Conservation (phyloP, 2,329 filamentous ascomycete species). For the Aureobasidium melanogenum region DNA sequence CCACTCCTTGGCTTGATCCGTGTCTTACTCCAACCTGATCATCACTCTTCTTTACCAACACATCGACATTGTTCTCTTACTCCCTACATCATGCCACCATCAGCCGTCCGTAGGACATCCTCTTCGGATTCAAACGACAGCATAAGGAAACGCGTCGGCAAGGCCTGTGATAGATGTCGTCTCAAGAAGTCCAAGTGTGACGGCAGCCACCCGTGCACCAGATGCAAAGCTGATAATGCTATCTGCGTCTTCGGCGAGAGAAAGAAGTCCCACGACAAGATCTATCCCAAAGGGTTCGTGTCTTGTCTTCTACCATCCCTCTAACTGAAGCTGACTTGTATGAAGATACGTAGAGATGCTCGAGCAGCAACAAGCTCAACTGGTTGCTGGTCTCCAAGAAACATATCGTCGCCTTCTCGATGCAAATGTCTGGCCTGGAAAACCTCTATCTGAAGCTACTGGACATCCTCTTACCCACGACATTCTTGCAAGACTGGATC, state of each 20-base stretch:
- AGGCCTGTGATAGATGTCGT: constrained; percentile 57
- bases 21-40: neutral
- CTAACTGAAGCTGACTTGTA: constrained; percentile 8
- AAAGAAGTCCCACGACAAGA: constrained; percentile 58
- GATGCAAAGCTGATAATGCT: constrained; percentile 55
- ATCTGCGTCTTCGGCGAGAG: constrained; percentile 58
- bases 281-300: constrained; percentile 56
- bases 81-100: constrained; percentile 1
- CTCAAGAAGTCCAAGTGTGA: constrained; percentile 63
- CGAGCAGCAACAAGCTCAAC: constrained; percentile 55
- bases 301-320: neutral
- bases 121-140: constrained; percentile 23
- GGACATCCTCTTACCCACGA: constrained; percentile 56
- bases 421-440: constrained; percentile 48
- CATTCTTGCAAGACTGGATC: constrained; percentile 50
- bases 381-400: constrained; percentile 53
- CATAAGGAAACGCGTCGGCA: constrained; percentile 54
- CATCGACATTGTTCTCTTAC: neutral
- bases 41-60: neutral
- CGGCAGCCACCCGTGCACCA: constrained; percentile 50
- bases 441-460: constrained; percentile 42
- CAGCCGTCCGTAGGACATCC: constrained; percentile 6
- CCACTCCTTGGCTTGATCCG: neutral
- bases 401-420: constrained; percentile 46
- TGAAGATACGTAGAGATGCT: constrained; percentile 56